Percentiles rank a stretch among this genome's conserved stretches.
phyloP scores from a whole-genome alignment of 176 grass and related monocot genomes.

The Cymbopogon citratus region DNA sequence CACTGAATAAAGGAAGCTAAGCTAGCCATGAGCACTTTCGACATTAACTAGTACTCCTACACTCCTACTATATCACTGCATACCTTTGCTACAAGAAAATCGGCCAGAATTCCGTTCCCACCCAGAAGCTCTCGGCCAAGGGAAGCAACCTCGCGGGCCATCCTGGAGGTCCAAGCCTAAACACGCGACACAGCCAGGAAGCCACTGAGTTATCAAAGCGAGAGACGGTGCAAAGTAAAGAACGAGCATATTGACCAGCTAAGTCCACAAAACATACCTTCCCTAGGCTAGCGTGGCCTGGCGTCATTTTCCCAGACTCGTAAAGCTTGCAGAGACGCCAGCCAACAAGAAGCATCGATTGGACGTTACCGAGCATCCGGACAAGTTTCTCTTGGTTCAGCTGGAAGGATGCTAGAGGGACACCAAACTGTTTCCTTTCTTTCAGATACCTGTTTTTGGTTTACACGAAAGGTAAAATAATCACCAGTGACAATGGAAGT shows the following conservation, averaged over 20 bases:
- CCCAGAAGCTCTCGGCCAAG: conserved; percentile 68
- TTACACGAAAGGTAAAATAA: neutral
- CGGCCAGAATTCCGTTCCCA: conserved; percentile 73
- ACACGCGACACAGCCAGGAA: neutral
- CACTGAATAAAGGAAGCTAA: neutral
- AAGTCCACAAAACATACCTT: conserved; percentile 38
- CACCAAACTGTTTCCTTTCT: conserved; percentile 77
- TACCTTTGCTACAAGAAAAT: conserved; percentile 86
- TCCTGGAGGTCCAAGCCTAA: conserved; percentile 67
- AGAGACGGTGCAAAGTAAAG: neutral
- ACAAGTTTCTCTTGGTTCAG: conserved; percentile 76
- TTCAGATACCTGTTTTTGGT: conserved; percentile 56
- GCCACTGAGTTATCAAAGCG: neutral
- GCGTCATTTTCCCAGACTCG: conserved; percentile 75
- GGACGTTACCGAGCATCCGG: conserved; percentile 73
- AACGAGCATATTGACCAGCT: neutral
- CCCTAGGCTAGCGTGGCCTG: conserved; percentile 61
- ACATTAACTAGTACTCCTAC: neutral
- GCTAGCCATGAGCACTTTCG: neutral
- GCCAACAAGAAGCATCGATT: conserved; percentile 72
- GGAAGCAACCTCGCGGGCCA: conserved; percentile 52
- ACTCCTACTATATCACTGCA: neutral
- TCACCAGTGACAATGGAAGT: neutral
- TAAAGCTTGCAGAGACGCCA: conserved; percentile 81
- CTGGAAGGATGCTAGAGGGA: conserved; percentile 63